These are phyloP conservation scores for Pseudonectria buxi DNA, from an alignment of 2,329 filamentous ascomycete species.

Conservation along the genomic window DNA sequence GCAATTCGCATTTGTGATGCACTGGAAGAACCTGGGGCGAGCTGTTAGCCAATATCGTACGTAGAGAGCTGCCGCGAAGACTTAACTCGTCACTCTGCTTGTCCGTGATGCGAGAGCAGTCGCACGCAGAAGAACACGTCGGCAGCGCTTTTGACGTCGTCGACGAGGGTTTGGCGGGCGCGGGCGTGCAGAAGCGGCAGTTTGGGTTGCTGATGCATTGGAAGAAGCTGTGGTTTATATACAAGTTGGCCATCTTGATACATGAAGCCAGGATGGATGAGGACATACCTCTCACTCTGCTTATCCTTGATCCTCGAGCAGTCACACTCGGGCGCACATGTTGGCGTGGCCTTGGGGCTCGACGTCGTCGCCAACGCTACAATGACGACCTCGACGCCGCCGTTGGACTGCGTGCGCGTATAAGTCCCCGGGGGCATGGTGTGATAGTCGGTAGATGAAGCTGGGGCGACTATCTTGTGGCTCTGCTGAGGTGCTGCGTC, in stretches of 20 bases:
- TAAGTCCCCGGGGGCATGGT: slow-evolving; percentile 21
- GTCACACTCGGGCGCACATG: slow-evolving; percentile 18
- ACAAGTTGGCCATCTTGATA: too few relatives aligned
- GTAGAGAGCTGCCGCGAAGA: background rate
- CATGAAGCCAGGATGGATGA: background rate
- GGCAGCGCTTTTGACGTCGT: slow-evolving; percentile 1
- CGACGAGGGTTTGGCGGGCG: slow-evolving; percentile 5
- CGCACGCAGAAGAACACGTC: slow-evolving; percentile 11
- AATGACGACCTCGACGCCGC: slow-evolving; percentile 13
- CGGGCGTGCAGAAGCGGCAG: slow-evolving; percentile 17
- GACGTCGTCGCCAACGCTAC: slow-evolving; percentile 6
- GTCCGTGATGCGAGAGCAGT: slow-evolving; percentile 18
- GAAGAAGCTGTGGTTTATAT: slow-evolving; percentile 18
- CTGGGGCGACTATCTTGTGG: background rate
- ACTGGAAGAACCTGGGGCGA: slow-evolving; percentile 26
- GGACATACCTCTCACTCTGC: slow-evolving; percentile 15
- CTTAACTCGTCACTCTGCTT: slow-evolving; percentile 24
- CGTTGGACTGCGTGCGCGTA: slow-evolving; percentile 12
- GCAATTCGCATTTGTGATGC: slow-evolving; percentile 27
- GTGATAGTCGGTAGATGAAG: slow-evolving; percentile 14
- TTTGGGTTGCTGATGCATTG: slow-evolving; percentile 21
- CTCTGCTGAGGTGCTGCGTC: background rate
- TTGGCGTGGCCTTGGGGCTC: slow-evolving; percentile 1
- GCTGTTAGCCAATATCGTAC: background rate
- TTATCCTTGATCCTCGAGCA: slow-evolving; percentile 22